Percentiles rank a stretch among this genome's conserved stretches.
phyloP scores from a whole-genome alignment of 345 rosid genomes.

The Dipteronia sinensis region DNA sequence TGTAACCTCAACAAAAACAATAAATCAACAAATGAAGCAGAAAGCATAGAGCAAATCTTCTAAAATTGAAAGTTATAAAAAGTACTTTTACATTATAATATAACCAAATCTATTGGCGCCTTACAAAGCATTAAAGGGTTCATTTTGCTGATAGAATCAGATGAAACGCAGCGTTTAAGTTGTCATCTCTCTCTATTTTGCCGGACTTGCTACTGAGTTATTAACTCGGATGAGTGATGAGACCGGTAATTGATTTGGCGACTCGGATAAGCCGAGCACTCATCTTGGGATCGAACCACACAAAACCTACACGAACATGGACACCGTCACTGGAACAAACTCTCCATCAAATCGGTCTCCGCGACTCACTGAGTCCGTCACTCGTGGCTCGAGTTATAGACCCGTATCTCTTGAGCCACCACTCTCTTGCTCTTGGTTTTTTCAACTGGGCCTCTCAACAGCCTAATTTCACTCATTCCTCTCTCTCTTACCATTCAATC shows the following conservation, averaged over 20 bases:
- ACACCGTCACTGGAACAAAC: constrained; percentile 59
- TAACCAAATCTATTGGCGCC: too few species aligned
- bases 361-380: constrained; percentile 52
- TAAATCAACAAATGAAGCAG: too few species aligned
- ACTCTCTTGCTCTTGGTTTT: constrained; percentile 84
- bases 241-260: constrained; percentile 52
- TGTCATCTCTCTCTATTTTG: neutral
- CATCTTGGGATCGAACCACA: constrained; percentile 45
- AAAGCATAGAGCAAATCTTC: too few species aligned
- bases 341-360: constrained; percentile 59
- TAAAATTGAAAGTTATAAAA: too few species aligned
- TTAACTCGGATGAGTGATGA: constrained; percentile 40
- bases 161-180: neutral
- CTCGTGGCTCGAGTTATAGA: constrained; percentile 82
- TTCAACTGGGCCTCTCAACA: constrained; percentile 94
- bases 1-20: too few species aligned
- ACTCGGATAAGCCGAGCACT: constrained; percentile 65
- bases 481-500: constrained; percentile 67
- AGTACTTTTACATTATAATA: too few species aligned
- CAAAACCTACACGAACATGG: constrained; percentile 58
- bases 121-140: too few species aligned
- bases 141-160: too few species aligned
- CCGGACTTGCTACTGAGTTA: constrained; percentile 30
- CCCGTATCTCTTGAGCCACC: constrained; percentile 64
- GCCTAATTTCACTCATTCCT: constrained; percentile 70